Percentiles rank a stretch among this genome's conserved stretches.
phyloP scores from a whole-genome alignment of 2,329 filamentous ascomycete species.

The Rhexocercosporidium sp. region DNA sequence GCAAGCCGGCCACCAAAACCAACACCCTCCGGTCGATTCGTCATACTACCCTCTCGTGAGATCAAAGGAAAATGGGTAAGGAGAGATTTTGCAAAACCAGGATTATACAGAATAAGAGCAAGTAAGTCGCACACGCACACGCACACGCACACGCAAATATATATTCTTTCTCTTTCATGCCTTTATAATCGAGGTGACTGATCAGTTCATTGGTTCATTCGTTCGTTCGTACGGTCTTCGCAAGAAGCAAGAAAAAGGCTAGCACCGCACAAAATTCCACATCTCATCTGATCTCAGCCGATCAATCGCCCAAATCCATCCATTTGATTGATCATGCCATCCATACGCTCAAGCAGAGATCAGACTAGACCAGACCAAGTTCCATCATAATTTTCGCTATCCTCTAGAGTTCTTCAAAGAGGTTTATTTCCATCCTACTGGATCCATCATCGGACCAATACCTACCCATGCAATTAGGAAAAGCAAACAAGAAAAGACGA shows the following conservation, averaged over 20 bases:
- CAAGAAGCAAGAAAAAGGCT: not conserved
- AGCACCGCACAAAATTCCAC: not conserved
- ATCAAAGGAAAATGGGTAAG: no score
- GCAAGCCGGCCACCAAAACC: no score
- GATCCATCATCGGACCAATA: not conserved
- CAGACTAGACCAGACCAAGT: not conserved
- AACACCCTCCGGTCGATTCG: no score
- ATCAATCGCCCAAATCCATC: not conserved
- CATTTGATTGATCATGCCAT: no score
- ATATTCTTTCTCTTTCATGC: not conserved
- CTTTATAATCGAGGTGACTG: not conserved
- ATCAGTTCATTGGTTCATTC: not conserved
- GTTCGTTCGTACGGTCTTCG: not conserved
- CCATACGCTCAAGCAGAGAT: not conserved
- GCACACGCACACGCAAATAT: not conserved
- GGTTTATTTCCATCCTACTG: not conserved
- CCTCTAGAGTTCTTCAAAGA: no score
- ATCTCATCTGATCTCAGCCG: not conserved
- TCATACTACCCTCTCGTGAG: no score
- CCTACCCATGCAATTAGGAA: constrained; percentile 9
- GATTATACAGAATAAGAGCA: not conserved
- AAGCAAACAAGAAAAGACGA: not conserved
- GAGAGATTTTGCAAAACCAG: no score
- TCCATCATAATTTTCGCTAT: no score
- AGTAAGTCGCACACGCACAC: not conserved